Evolutionary conservation across 2,329 filamentous ascomycete genomes (phyloP).

Genomic region (Pestalotiopsis sp.): DNA sequence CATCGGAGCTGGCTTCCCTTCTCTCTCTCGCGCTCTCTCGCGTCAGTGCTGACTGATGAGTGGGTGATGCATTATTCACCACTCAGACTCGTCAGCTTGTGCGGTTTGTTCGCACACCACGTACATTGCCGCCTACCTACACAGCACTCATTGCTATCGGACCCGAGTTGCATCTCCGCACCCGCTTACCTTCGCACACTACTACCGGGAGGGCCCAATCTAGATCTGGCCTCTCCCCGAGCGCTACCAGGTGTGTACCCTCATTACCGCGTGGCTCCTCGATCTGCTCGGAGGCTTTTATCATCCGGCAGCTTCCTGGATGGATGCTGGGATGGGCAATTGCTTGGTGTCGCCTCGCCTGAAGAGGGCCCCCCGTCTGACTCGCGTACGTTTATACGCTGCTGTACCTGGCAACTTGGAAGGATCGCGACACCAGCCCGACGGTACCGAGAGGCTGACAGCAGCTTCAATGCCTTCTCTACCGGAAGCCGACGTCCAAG

Average conservation of each 20-base stretch:
- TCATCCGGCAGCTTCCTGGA: background rate
- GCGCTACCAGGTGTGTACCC: background rate
- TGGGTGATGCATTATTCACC: background rate
- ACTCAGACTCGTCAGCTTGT: background rate
- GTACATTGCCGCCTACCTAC: background rate
- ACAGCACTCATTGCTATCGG: background rate
- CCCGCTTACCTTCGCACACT: background rate
- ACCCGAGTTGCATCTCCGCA: background rate
- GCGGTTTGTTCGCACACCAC: background rate
- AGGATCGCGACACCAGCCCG: background rate
- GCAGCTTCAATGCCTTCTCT: background rate
- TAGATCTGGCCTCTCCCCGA: too few species aligned
- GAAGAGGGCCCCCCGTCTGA: background rate
- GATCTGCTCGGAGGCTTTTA: background rate
- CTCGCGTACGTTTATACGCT: background rate
- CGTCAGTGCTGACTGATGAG: background rate
- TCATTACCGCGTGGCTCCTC: background rate
- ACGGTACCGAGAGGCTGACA: background rate
- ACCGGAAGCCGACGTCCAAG: background rate
- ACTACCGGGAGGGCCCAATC: background rate
- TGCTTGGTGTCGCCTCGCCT: background rate
- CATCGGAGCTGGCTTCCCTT: background rate
- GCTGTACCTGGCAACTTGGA: background rate
- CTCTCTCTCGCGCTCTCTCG: background rate
- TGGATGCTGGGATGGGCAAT: background rate